Evolutionary conservation across 2,329 filamentous ascomycete species (phyloP).

Genomic region (Beauveria sp.): DNA sequence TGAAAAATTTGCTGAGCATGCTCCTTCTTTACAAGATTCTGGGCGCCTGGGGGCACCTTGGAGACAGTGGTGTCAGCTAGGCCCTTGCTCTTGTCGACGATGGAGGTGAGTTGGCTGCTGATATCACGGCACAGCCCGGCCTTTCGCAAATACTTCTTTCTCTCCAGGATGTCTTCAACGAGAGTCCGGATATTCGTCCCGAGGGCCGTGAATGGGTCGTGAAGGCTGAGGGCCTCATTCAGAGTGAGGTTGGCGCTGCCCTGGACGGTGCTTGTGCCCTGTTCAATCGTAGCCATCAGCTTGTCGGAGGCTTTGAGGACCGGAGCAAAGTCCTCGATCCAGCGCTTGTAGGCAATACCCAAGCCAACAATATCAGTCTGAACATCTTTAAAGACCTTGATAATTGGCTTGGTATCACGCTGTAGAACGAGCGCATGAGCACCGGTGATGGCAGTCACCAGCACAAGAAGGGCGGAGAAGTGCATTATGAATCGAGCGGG

Average conservation of each 20-base stretch:
- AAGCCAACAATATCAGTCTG: slow-evolving; percentile 13
- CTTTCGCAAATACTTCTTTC: background rate
- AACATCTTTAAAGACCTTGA: slow-evolving; percentile 14
- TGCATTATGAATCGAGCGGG: background rate
- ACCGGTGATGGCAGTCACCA: background rate
- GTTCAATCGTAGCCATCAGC: slow-evolving; percentile 13
- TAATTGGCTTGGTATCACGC: background rate
- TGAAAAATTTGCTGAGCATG: slow-evolving; percentile 1
- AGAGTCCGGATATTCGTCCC: slow-evolving; percentile 8
- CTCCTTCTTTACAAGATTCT: background rate
- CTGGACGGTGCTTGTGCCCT: slow-evolving; percentile 13
- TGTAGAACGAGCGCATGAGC: background rate
- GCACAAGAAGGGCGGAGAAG: background rate
- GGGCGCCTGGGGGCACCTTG: background rate
- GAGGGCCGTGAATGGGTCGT: slow-evolving; percentile 15
- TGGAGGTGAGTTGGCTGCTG: background rate
- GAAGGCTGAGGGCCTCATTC: slow-evolving; percentile 14
- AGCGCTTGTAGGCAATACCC: slow-evolving; percentile 16
- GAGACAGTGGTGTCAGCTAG: slow-evolving; percentile 1
- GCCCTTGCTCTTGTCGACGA: background rate
- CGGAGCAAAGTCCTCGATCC: slow-evolving; percentile 14
- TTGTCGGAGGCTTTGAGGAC: slow-evolving; percentile 12
- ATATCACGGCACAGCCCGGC: background rate
- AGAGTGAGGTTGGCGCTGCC: slow-evolving; percentile 14
- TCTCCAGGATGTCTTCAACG: slow-evolving; percentile 14